Base-by-base conservation (phyloP, 768 basidiomycete genomes). In the Tylopilus sp. region DNA sequence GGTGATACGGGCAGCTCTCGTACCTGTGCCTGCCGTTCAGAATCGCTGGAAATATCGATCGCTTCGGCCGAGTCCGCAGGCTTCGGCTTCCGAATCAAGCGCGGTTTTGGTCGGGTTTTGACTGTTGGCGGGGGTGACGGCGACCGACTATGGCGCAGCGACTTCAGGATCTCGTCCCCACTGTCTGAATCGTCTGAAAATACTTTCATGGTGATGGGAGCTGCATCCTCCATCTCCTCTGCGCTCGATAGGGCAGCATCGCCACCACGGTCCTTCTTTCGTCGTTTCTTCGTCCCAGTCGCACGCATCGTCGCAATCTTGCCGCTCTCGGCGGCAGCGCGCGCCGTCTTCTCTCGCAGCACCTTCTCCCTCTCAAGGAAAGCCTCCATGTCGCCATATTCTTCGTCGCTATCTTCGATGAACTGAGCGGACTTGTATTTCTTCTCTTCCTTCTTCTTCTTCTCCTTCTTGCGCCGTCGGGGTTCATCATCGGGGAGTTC, bases 401-500 rank as follows among this genome's bases (percentile, higher is more conserved):
- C 90, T 50, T 77, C 86, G 62, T 97, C 94, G 56, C 89, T 92
- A 71, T 97, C 93, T 64, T 89, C 85, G 66, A 96, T 93, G 67
- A 95, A 90, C 68, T 91, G 87, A 11, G 91, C 92, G 8, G 87
- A 90, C 69, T 92, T 93, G 77, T 89, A 94, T 54, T 75, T 75
- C 72, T 84, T 79, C 66, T 81, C 80, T 66, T 89, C 87, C 65
- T 82, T 85, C 60, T 74, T 76, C 68, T 80, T 83, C 68, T 77
- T 82, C 52, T 72, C 73, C 62, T 71, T 58, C 73, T 72, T 76
- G 54, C 62, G 66, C 22, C 63, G 68, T 59, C 63, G 65, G 52
- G 68, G 63, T 40, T 65, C 68, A 33, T 74, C 76, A 28, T 71
- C 74, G 28, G 56, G 53, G 46, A 67, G 66, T 12, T 68, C 72